Evolutionary conservation across 2,329 filamentous ascomycete species (phyloP).

Genomic region (Rugonectria rugulosa): DNA sequence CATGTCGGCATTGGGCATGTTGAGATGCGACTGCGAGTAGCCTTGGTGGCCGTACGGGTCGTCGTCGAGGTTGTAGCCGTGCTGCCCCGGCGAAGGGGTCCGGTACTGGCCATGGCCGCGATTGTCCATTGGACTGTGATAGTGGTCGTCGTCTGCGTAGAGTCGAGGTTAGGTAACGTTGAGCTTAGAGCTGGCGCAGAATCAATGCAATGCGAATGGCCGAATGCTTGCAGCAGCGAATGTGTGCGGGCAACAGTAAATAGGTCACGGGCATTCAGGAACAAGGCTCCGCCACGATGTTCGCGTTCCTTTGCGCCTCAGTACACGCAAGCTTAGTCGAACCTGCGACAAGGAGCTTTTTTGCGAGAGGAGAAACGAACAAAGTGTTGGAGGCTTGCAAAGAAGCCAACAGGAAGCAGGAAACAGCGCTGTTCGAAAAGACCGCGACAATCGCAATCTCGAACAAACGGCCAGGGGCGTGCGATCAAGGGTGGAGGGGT

Average conservation of each 20-base stretch:
- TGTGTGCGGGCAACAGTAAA: constrained; percentile 9
- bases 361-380: not conserved
- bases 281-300: constrained; percentile 26
- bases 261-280: constrained; percentile 7
- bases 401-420: not conserved
- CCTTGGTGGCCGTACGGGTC: constrained; percentile 66
- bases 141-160: constrained; percentile 64
- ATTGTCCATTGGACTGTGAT: constrained; percentile 65
- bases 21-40: constrained; percentile 35
- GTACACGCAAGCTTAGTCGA: constrained; percentile 23
- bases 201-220: not conserved
- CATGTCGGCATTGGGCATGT: constrained; percentile 39
- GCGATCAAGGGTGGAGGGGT: constrained; percentile 32
- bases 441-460: constrained; percentile 17
- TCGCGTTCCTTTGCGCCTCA: constrained; percentile 16
- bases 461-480: constrained; percentile 26
- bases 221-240: no score
- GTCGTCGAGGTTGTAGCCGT: constrained; percentile 85
- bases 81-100: constrained; percentile 53
- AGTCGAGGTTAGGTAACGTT: constrained; percentile 30
- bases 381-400: not conserved
- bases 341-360: constrained; percentile 18
- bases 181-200: not conserved
- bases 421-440: constrained; percentile 11
- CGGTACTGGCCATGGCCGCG: constrained; percentile 27